Evolutionary conservation across 2,329 filamentous ascomycete genomes (phyloP).

Genomic region (Beauveria asiatica): DNA sequence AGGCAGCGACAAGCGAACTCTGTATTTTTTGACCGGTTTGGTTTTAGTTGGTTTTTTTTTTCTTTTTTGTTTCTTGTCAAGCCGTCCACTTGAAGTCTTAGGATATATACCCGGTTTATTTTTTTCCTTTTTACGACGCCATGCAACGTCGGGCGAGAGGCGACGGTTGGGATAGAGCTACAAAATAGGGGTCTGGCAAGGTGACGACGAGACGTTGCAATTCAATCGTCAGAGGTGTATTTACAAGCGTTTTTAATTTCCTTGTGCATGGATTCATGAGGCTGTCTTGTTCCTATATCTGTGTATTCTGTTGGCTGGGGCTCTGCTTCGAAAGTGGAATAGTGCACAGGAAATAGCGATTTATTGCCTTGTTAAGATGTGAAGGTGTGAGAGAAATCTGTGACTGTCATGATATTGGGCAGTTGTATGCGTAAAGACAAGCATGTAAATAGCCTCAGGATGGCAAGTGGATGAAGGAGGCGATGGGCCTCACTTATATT

Average conservation of each 20-base stretch:
- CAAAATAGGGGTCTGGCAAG: background rate
- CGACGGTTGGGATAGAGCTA: background rate
- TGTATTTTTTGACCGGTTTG: slow-evolving; percentile 7
- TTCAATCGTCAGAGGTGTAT: background rate
- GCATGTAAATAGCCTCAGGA: no score
- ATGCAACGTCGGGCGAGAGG: background rate
- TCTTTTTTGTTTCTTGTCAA: slow-evolving; percentile 1
- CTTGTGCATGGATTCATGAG: background rate
- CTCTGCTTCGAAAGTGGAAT: no score
- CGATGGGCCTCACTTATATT: background rate
- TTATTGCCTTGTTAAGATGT: no score
- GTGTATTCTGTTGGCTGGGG: background rate
- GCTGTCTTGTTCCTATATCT: no score
- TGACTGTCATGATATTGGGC: background rate
- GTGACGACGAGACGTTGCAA: background rate
- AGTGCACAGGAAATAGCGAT: no score
- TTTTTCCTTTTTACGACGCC: background rate
- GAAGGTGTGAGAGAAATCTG: no score
- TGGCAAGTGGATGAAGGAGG: no score
- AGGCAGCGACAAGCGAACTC: slow-evolving; percentile 4
- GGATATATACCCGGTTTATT: slow-evolving; percentile 14
- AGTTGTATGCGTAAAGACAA: no score
- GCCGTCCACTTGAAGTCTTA: slow-evolving; percentile 10
- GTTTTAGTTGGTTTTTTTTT: slow-evolving; percentile 3
- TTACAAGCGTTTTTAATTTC: background rate